phyloP scores from a whole-genome alignment of 306 rosid genomes.

The Sicyos edulis region DNA sequence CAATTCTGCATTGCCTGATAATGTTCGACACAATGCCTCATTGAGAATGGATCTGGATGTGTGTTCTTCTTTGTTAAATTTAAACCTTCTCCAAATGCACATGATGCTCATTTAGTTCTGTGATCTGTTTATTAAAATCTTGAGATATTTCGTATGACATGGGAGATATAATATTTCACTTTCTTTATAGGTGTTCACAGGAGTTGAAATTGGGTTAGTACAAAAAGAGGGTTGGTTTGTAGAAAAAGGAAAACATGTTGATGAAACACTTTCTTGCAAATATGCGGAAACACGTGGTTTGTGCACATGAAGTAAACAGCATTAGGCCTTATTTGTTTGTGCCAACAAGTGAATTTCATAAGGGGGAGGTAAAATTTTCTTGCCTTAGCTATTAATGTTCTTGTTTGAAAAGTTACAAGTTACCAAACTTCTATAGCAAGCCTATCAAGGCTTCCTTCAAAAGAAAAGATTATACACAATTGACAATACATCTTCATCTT shows the following conservation, averaged over 20 bases:
- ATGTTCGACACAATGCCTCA: constrained; percentile 7
- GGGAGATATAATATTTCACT: background rate
- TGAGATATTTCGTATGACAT: background rate
- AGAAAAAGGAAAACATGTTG: constrained; percentile 40
- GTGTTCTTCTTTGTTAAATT: background rate
- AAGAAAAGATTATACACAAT: no score
- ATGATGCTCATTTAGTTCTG: background rate
- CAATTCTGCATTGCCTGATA: background rate
- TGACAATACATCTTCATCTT: no score
- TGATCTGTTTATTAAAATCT: background rate
- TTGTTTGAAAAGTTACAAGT: no score
- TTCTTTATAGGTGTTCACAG: constrained; percentile 6
- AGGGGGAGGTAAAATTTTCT: constrained; percentile 46
- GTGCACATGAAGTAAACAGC: constrained; percentile 38
- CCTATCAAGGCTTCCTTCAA: no score
- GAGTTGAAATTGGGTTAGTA: background rate
- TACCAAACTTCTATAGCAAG: no score
- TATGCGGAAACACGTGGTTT: constrained; percentile 31
- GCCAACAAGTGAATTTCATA: constrained; percentile 44
- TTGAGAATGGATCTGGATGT: background rate
- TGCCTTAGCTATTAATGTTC: background rate
- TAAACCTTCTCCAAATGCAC: background rate
- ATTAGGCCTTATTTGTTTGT: constrained; percentile 40
- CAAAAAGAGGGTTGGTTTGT: background rate
- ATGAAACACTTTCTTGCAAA: constrained; percentile 44